Evolutionary conservation across 2,329 filamentous ascomycete genomes (phyloP), one percentile per base, ranked within the genome.

Genomic region (Ascochyta viciae-villosae): DNA sequence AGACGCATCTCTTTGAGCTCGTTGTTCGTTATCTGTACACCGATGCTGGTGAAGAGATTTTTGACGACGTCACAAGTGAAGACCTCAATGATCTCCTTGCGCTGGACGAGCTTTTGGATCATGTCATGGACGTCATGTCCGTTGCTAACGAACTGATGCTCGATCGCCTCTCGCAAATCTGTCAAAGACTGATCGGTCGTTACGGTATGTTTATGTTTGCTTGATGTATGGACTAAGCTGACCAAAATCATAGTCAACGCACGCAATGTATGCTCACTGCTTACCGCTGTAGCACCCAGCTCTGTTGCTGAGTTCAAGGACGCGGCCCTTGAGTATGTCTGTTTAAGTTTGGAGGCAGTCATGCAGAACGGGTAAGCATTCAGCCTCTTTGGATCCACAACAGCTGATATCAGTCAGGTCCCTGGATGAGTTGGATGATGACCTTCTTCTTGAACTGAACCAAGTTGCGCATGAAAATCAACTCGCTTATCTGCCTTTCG

Each of bases 111-210:
- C 92, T 96, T 60, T 86, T 93, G 4, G 92, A 98, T 65, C 80
- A 95, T n/a, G 83, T 97, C 8, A 84, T 98, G 77, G 92, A 96
- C 65, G 90, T 98, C 40, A 89, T 98, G 84, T 87, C 87, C 52
- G 89, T 91, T 48, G 92, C 93, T 12, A 95, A 99, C 71, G 94
- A 99, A 75, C 80, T 99, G 54, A 97, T 99, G 93, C 83, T 99
- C 42, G 92, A 97, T 72, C 85, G 93, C 6, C 79, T 99, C 5
- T 92, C 91, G 5, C 91, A 96, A 72, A 87, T 96, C 26, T 98
- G 95, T 73, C 95, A 99, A 73, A 87, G 85, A 55, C 78, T 92
- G 22, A 85, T 98, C 56, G 93, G 92, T 33, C 86, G 85, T 45
- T 96, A 95, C 76, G 86, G 85, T 87, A 74, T 68, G 81, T 76